phyloP scores from a whole-genome alignment of 768 basidiomycete species.

The Termitomyces sp. region DNA sequence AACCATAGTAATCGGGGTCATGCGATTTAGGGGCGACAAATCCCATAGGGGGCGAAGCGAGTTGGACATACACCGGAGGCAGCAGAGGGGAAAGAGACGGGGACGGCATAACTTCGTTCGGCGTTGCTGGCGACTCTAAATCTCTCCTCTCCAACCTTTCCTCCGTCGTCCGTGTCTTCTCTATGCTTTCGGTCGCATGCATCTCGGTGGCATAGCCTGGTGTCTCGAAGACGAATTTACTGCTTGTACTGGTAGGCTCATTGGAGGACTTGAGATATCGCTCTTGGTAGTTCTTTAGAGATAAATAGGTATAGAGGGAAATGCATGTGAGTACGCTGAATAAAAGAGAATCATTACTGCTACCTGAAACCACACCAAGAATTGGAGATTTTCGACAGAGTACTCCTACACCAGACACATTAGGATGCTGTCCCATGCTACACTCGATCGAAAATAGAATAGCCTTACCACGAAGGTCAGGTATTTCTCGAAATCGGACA shows the following conservation, averaged over 20 bases:
- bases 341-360: slow-evolving; percentile 5
- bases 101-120: slow-evolving; percentile 2
- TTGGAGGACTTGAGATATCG: slow-evolving; percentile 26
- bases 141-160: neutral
- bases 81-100: slow-evolving; percentile 6
- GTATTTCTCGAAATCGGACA: slow-evolving; percentile 24
- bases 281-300: slow-evolving; percentile 28
- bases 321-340: slow-evolving; percentile 3
- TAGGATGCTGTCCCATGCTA: slow-evolving; percentile 15
- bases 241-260: slow-evolving; percentile 15
- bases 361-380: slow-evolving; percentile 31
- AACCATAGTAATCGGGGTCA: slow-evolving; percentile 4
- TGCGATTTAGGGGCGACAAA: slow-evolving; percentile 3
- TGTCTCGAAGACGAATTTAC: slow-evolving; percentile 17
- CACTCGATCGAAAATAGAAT: slow-evolving; percentile 8
- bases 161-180: slow-evolving; percentile 19
- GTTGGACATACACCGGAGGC: slow-evolving; percentile 10
- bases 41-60: slow-evolving; percentile 12
- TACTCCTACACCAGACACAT: slow-evolving; percentile 22
- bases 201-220: slow-evolving; percentile 9
- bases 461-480: slow-evolving; percentile 20
- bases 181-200: slow-evolving; percentile 8
- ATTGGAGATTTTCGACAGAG: slow-evolving; percentile 29
- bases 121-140: neutral
- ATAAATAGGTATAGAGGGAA: neutral